phyloP scores from a whole-genome alignment of 2,329 filamentous ascomycete species.

The Cercospora zeae-maydis region DNA sequence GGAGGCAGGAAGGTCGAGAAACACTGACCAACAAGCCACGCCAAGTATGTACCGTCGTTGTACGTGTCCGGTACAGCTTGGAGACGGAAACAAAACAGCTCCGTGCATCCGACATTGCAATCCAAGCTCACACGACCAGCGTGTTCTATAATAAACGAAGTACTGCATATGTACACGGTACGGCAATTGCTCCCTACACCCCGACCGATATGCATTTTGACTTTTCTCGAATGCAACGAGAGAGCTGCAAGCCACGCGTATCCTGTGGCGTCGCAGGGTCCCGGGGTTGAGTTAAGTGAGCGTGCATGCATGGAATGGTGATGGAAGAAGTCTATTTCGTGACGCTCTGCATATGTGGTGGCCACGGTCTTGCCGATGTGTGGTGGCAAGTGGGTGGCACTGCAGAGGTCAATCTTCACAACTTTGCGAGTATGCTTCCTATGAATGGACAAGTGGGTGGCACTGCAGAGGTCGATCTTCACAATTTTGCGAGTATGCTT shows the following conservation, averaged over 20 bases:
- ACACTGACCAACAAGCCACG: neutral
- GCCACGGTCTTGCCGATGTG: neutral
- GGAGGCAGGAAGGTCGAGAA: neutral
- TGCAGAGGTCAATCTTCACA: neutral
- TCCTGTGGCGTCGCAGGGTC: constrained; percentile 6
- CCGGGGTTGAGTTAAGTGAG: constrained; percentile 1
- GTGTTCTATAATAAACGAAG: neutral
- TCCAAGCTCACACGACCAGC: no score
- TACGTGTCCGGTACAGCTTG: neutral
- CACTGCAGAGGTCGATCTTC: neutral
- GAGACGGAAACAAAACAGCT: no score
- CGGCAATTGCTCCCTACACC: no score
- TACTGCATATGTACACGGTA: no score
- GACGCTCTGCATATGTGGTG: neutral
- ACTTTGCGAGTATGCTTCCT: neutral
- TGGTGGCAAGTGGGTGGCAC: neutral
- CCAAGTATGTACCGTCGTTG: neutral
- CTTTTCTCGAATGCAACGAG: neutral
- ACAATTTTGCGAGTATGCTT: neutral
- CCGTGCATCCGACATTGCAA: neutral
- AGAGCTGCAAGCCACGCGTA: constrained; percentile 6
- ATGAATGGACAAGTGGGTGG: neutral
- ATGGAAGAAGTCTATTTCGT: constrained; percentile 8
- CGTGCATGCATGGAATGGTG: constrained; percentile 4
- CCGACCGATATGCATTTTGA: no score